Evolutionary conservation across 108 stramenopile species (phyloP).

Genomic region (Skeletonema tropicum): DNA sequence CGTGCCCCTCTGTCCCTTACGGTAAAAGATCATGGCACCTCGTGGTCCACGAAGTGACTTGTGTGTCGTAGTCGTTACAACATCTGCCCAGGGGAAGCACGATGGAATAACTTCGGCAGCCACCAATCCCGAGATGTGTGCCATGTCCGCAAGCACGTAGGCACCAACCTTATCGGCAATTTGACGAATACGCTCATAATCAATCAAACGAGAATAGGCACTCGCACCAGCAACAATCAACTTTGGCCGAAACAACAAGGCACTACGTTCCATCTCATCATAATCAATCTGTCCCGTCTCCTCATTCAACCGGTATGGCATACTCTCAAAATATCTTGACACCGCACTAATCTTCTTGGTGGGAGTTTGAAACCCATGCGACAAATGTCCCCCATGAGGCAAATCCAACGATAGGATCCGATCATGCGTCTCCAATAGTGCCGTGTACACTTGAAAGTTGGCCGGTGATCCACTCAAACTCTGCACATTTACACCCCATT

Average conservation of each 20-base stretch:
- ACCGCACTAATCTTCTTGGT: conserved; percentile 96
- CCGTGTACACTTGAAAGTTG: conserved; percentile 99
- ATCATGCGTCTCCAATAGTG: conserved; percentile 97
- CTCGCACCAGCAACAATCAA: conserved; percentile 98
- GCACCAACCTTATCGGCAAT: conserved; percentile 95
- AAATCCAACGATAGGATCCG: conserved; percentile 98
- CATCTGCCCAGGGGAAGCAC: conserved; percentile 98
- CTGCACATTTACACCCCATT: conserved; percentile 96
- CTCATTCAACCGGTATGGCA: conserved; percentile 99
- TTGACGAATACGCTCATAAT: conserved; percentile 97
- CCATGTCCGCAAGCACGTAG: conserved; percentile 98
- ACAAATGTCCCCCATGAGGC: conserved; percentile 98
- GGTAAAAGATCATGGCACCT: conserved; percentile 99
- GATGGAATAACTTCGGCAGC: conserved; percentile 95
- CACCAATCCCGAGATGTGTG: conserved; percentile 99
- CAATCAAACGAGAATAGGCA: conserved; percentile 98
- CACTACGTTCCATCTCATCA: conserved; percentile 95
- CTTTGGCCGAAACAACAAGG: conserved; percentile 97
- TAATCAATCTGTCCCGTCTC: conserved; percentile 96
- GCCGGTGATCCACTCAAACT: conserved; percentile 97
- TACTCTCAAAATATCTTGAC: conserved; percentile 96
- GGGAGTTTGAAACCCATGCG: conserved; percentile 97
- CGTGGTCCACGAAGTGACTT: conserved; percentile 99
- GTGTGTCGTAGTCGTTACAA: conserved; percentile 99
- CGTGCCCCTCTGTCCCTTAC: conserved; percentile 84